Base-by-base conservation (phyloP, 805 yeast species). In the Cyberlindnera maritima region DNA sequence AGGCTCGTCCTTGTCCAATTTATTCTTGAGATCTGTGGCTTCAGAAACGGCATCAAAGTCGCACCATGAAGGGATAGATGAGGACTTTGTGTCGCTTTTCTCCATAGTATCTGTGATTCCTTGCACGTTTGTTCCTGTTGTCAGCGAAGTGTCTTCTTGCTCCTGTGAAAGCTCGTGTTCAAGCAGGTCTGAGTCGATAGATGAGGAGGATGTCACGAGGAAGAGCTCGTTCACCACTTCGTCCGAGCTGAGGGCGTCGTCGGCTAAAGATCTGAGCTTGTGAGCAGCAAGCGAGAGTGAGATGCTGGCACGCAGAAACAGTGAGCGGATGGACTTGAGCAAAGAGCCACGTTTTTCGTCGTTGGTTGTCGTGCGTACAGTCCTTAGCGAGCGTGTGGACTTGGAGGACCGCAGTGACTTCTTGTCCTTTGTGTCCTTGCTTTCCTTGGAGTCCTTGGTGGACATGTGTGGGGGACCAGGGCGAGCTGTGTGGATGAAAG, bases 201-300 rank as follows among this genome's bases (percentile, higher is more conserved):
- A 56, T 60, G 75, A 36, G 45, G 62, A 56, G 55, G 76, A 53
- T 50, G 67, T 48, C 54, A 70, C 61, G 14, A 71, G 71, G 57
- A 81, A 81, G 12, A 81, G 62, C 35, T 76, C 79, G 41, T 72
- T 75, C 1, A 75, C 67, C 1, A 70, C 65, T 52, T 79, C 81
- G 65, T 77, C 80, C 4, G 75, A 68, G 17, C 70, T 67, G 35
- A 77, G 67, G 2, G 70, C 71, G 18, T 73, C 78, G 53, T 79
- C 81, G 2, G 82, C 72, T 1, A 79, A 50, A 8, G 69, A 58
- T 46, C 68, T 69, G 21, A 80, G 51, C 60, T 62, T 46, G 50
- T 60, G 47, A 50, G 63, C 49, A 57, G 71, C 52, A 42, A 62
- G 50, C 36, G 74, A 66, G 58, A 76, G 56, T 21, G 69, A 70